Conservation (phyloP, 2,329 filamentous ascomycete genomes). For the Ophiostoma sp. region DNA sequence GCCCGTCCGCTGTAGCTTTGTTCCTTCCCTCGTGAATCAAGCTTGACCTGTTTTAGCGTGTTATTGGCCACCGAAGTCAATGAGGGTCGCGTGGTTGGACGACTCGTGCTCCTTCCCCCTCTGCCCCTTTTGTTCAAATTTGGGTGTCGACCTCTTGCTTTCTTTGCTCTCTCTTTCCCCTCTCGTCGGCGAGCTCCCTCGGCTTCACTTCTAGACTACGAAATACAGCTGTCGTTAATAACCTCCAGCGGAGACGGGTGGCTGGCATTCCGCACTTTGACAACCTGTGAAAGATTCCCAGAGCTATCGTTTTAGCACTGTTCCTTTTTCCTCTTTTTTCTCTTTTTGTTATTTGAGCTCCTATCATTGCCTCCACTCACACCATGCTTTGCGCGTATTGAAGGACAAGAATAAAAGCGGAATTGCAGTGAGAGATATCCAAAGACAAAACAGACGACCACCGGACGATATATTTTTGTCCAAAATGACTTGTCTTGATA, state of each 20-base stretch:
- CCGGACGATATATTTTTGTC: neutral
- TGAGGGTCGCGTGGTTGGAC: neutral
- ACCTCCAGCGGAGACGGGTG: neutral
- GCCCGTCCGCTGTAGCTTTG: neutral
- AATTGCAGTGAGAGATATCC: neutral
- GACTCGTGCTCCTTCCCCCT: neutral
- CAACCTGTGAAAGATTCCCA: neutral
- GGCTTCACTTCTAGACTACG: neutral
- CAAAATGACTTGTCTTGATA: neutral
- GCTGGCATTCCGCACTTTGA: conserved; percentile 3
- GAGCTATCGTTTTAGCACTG: neutral
- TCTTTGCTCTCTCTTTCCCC: neutral
- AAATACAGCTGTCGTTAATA: neutral
- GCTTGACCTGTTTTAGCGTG: neutral
- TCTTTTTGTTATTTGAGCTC: neutral
- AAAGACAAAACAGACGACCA: neutral
- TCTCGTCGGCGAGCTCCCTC: neutral
- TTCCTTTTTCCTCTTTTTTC: neutral
- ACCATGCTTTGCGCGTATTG: neutral
- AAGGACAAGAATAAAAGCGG: neutral
- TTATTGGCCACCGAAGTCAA: neutral
- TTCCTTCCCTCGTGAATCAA: neutral
- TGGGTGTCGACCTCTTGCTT: neutral
- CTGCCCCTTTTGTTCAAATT: neutral
- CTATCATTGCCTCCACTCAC: conserved; percentile 6